These are phyloP conservation scores for Quercus robur DNA, from an alignment of 306 rosid species.

Conservation along the genomic window DNA sequence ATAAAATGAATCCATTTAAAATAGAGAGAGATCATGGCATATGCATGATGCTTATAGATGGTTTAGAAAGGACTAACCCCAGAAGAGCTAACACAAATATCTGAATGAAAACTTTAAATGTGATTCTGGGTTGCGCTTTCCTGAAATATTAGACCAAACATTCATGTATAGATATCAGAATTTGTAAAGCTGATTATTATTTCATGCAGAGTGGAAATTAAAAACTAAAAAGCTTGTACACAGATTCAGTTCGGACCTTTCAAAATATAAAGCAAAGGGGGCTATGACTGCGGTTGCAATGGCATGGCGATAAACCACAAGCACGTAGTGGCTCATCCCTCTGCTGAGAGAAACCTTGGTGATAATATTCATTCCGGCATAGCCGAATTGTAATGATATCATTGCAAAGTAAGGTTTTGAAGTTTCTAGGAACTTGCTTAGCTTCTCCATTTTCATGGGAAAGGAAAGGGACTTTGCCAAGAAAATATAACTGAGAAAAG, in stretches of 20 bases:
- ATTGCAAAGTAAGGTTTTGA: constrained; percentile 83
- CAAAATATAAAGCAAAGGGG: constrained; percentile 75
- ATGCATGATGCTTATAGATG: not conserved
- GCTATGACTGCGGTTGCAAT: constrained; percentile 65
- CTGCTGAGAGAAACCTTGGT: constrained; percentile 71
- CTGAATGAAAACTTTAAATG: constrained; percentile 64
- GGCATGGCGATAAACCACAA: constrained; percentile 90
- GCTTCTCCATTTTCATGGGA: constrained; percentile 31
- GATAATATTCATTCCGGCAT: constrained; percentile 83
- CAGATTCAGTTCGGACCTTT: constrained; percentile 42
- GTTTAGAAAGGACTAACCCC: constrained; percentile 50
- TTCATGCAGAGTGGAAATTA: too few relatives aligned
- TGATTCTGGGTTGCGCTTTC: constrained; percentile 74
- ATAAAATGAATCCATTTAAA: too few relatives aligned
- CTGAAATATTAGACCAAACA: constrained; percentile 37
- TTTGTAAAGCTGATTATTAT: not conserved
- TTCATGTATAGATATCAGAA: not conserved
- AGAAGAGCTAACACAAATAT: constrained; percentile 72
- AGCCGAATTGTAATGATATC: constrained; percentile 80
- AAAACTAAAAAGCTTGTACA: too few relatives aligned
- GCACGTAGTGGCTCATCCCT: constrained; percentile 96
- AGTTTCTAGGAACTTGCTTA: constrained; percentile 39
- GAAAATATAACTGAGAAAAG: not conserved
- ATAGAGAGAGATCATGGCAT: not conserved
- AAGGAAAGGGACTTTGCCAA: not conserved